These are phyloP conservation scores for Plectosphaerella cucumerina DNA, from an alignment of 2,329 filamentous ascomycete genomes.

Conservation along the genomic window DNA sequence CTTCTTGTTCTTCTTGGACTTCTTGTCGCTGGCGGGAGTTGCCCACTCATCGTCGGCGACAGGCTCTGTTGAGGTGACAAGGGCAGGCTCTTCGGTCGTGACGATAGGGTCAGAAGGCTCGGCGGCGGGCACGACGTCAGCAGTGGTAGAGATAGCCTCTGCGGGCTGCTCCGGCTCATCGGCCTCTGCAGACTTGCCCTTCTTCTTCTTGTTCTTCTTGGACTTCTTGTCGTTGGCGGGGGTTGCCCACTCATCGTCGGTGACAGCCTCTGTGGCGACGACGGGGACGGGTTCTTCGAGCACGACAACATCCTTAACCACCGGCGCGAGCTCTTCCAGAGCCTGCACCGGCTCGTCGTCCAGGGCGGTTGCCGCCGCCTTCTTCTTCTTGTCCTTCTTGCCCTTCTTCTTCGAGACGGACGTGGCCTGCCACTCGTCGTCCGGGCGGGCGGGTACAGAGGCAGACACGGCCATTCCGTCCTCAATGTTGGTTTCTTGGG, in stretches of 20 bases:
- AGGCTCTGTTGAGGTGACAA: too few relatives aligned
- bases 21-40: conserved; percentile 15
- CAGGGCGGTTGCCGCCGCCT: background rate
- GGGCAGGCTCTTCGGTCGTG: too few relatives aligned
- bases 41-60: conserved; percentile 7
- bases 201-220: conserved; percentile 13
- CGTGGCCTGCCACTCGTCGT: conserved; percentile 21
- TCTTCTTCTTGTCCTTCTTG: conserved; percentile 23
- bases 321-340: conserved; percentile 1
- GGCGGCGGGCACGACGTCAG: too few relatives aligned
- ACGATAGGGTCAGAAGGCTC: too few relatives aligned
- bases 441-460: conserved; percentile 7
- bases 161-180: background rate
- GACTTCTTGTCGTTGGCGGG: conserved; percentile 17
- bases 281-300: background rate
- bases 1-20: conserved; percentile 14
- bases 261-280: conserved; percentile 3
- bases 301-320: background rate
- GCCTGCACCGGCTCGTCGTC: conserved; percentile 1
- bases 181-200: background rate
- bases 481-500: background rate
- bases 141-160: background rate
- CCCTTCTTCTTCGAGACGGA: conserved; percentile 22
- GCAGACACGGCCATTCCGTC: conserved; percentile 10
- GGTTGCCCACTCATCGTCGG: conserved; percentile 8